Conservation (phyloP, 2,329 filamentous ascomycete species). For the Elsinoe ampelina region DNA sequence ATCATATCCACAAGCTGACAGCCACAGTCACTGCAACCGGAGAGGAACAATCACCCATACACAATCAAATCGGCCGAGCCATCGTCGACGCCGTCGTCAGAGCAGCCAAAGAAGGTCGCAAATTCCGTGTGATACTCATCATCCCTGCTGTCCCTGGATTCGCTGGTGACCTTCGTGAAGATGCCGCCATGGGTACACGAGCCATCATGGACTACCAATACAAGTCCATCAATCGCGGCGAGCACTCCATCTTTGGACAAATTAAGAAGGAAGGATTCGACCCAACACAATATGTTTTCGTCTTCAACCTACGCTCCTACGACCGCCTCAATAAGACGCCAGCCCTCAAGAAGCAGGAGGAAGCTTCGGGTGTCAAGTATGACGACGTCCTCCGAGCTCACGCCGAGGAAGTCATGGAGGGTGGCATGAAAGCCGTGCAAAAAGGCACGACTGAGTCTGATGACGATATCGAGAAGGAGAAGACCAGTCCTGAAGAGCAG, state of each 20-base stretch:
- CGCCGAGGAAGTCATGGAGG: conserved; percentile 77
- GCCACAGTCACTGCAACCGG: conserved; percentile 68
- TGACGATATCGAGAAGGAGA: conserved; percentile 27
- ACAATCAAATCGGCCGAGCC: conserved; percentile 77
- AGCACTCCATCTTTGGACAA: conserved; percentile 80
- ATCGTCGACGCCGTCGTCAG: conserved; percentile 85
- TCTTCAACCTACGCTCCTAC: conserved; percentile 90
- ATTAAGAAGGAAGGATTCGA: conserved; percentile 66
- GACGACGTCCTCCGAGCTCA: conserved; percentile 79
- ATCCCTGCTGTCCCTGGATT: conserved; percentile 92
- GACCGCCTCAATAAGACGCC: conserved; percentile 82
- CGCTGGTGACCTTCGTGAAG: conserved; percentile 76
- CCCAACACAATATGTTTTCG: conserved; percentile 72
- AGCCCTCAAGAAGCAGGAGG: conserved; percentile 62
- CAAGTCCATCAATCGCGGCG: conserved; percentile 85
- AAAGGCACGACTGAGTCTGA: conserved; percentile 26
- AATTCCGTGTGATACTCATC: conserved; percentile 82
- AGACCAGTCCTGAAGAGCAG: conserved; percentile 28
- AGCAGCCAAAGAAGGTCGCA: conserved; percentile 71
- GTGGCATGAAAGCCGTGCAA: conserved; percentile 55
- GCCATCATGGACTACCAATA: conserved; percentile 99
- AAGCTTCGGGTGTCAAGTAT: conserved; percentile 73
- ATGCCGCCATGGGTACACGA: conserved; percentile 73
- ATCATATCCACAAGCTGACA: neutral
- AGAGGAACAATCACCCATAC: conserved; percentile 73